These are phyloP conservation scores for Eimeria falciformis DNA, from an alignment of 169 alveolate genomes.

Conservation along the genomic window DNA sequence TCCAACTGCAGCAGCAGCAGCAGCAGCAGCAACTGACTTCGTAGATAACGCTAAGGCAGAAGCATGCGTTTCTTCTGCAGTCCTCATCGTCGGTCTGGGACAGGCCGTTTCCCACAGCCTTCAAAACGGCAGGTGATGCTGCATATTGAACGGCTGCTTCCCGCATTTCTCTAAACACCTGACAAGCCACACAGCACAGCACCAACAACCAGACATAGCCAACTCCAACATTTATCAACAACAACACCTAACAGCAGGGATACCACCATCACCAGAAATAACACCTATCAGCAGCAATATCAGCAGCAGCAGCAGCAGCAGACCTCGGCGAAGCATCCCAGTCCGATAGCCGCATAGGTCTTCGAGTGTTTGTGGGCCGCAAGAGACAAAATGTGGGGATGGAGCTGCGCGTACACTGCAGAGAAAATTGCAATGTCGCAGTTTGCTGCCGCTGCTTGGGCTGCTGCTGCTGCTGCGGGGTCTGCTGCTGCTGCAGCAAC, in stretches of 20 bases:
- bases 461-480: constrained; percentile 16
- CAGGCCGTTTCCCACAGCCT: constrained; percentile 51
- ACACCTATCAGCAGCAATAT: not conserved
- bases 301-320: constrained; percentile 6
- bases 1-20: constrained; percentile 29
- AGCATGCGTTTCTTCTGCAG: constrained; percentile 70
- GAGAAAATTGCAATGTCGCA: constrained; percentile 1
- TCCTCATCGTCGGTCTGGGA: constrained; percentile 70
- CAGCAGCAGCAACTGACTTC: constrained; percentile 65
- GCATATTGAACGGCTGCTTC: constrained; percentile 41
- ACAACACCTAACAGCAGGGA: not conserved
- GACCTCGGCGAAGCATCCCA: constrained; percentile 68
- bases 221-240: not conserved
- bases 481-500: not conserved
- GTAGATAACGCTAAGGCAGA: constrained; percentile 72
- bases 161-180: constrained; percentile 70
- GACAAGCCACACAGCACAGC: not conserved
- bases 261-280: not conserved
- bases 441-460: constrained; percentile 1
- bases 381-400: constrained; percentile 47
- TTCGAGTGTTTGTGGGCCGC: constrained; percentile 48
- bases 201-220: not conserved
- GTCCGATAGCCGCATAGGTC: constrained; percentile 64
- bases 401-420: constrained; percentile 12
- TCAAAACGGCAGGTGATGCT: constrained; percentile 26